phyloP scores from a whole-genome alignment of 2,329 filamentous ascomycete genomes.

The Sclerotinia subarctica region DNA sequence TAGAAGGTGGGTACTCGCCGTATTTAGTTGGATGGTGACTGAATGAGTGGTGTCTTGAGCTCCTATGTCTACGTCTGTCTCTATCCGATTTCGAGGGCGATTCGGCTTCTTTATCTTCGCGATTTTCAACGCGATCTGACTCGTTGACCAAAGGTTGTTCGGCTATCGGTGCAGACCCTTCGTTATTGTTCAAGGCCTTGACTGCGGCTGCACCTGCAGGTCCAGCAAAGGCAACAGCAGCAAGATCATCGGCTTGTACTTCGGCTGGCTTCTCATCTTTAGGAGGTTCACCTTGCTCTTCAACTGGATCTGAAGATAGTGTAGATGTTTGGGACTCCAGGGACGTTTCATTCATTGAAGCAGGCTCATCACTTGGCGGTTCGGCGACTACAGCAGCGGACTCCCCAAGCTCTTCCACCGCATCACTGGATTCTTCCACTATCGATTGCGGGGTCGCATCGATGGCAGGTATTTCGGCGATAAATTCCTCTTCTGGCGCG shows the following conservation, averaged over 20 bases:
- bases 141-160: not conserved
- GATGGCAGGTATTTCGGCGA: not conserved
- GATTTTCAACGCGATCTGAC: not conserved
- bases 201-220: constrained; percentile 7
- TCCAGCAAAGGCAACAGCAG: constrained; percentile 14
- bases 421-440: not conserved
- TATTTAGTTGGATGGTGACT: constrained; percentile 8
- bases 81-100: constrained; percentile 1
- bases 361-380: not conserved
- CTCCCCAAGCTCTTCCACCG: not conserved
- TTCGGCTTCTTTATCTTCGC: constrained; percentile 7
- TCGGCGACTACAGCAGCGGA: not conserved
- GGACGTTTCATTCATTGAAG: too few relatives aligned
- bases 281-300: not conserved
- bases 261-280: not conserved
- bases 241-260: not conserved
- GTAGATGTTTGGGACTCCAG: not conserved
- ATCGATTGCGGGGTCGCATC: not conserved
- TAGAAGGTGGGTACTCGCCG: constrained; percentile 17
- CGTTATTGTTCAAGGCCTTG: not conserved
- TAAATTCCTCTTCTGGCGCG: not conserved
- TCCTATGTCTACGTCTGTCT: constrained; percentile 17
- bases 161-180: not conserved
- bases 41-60: constrained; percentile 18
- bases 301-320: not conserved